Evolutionary conservation across 2,329 filamentous ascomycete species (phyloP), one percentile per base, ranked within the genome.

Genomic region (Fusarium staphyleae): DNA sequence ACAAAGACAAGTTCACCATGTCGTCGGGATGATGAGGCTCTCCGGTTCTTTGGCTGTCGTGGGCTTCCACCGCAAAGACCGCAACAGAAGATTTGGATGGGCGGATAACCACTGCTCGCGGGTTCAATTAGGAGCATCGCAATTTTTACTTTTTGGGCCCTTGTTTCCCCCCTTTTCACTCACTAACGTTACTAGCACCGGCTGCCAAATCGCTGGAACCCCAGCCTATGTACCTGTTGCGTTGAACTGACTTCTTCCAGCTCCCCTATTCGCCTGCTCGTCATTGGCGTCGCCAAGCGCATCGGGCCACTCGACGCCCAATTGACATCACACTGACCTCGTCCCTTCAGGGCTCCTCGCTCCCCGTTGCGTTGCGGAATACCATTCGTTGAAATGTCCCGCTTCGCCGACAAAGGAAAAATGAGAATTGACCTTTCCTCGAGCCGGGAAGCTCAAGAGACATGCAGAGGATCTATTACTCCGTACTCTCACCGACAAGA

Each of bases 261-360:
- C 48, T 57, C 60, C 45, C 59, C 60, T 55, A 62, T 57, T n/a
- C n/a, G n/a, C n/a, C n/a, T n/a, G n/a, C n/a, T 66, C 61, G 59
- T 49, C 46, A 18, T 48, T 47, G 37, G 41, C 32, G 29, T 33
- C 44, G 52, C 58, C 61, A 61, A 63, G 53, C 36, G 13, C 45
- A 46, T 45, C 29, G 40, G 54, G 60, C 45, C 55, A 53, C 54
- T 57, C 55, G 39, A 54, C 55, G 40, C 53, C 55, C 50, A 49
- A 52, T 62, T 67, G 62, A 66, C 55, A 64, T 67, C 64, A 66
- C 60, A 54, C 50, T 63, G 59, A 54, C 53, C 61, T 43, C 39
- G 46, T 41, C 32, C 40, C 28, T 22, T 49, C 46, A 43, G 35
- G 41, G 39, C 52, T 51, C 29, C 28, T 42, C 34, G 35, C 26